Conservation (phyloP, 164 flowering plant genomes). For the Cinnamomum micranthum region DNA sequence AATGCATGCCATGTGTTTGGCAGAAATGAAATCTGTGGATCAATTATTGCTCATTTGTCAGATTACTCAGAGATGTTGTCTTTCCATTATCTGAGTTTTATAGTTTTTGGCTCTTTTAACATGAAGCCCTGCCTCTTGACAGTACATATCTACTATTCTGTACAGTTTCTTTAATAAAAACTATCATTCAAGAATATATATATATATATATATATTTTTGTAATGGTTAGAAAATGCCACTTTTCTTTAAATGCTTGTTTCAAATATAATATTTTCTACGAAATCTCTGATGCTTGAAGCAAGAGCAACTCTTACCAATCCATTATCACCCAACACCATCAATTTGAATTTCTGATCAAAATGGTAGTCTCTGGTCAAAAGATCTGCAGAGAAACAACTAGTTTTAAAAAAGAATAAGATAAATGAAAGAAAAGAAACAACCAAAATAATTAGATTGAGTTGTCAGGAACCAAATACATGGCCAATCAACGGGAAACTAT, state of each 20-base stretch:
- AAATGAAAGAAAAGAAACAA: neutral
- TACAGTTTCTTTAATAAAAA: neutral
- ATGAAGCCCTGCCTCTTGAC: neutral
- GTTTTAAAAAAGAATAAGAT: neutral
- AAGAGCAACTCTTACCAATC: slow-evolving; percentile 42
- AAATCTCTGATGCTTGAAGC: neutral
- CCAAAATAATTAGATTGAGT: neutral
- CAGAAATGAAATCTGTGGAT: too few relatives aligned
- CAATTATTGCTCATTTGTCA: too few relatives aligned
- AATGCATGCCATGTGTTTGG: too few relatives aligned
- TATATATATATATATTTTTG: neutral
- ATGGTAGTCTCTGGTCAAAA: slow-evolving; percentile 68
- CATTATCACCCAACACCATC: slow-evolving; percentile 41
- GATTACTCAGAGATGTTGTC: too few relatives aligned
- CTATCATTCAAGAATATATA: neutral
- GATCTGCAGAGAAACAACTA: slow-evolving; percentile 41
- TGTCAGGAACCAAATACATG: neutral
- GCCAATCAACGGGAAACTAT: neutral
- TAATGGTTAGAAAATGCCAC: neutral
- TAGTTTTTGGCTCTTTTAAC: neutral
- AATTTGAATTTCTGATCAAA: slow-evolving; percentile 62
- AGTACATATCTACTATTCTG: neutral
- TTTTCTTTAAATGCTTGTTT: neutral
- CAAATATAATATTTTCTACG: neutral
- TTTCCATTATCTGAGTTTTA: too few relatives aligned